phyloP scores from a whole-genome alignment of 1,139 yeast genomes.

The Pichia sorboxylosa region DNA sequence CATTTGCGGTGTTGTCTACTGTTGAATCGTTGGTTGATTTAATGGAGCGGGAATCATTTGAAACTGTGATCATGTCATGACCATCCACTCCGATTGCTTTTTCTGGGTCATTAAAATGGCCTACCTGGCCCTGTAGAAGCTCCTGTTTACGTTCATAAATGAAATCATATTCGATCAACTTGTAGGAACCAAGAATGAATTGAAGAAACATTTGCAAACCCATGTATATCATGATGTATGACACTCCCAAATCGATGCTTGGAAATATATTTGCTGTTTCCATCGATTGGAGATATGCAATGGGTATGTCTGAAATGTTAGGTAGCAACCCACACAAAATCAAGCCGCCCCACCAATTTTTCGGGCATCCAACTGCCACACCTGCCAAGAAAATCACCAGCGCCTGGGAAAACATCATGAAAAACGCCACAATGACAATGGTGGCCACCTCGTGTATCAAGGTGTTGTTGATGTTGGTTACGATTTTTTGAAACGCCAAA shows the following conservation, averaged over 20 bases:
- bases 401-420: constrained; percentile 43
- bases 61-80: not conserved
- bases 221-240: constrained; percentile 71
- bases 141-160: constrained; percentile 23
- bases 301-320: constrained; percentile 78
- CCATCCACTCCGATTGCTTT: not conserved
- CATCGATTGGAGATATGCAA: constrained; percentile 77
- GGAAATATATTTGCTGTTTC: constrained; percentile 46
- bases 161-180: constrained; percentile 64
- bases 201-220: constrained; percentile 61
- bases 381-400: constrained; percentile 26
- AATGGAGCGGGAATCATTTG: not conserved
- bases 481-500: constrained; percentile 66
- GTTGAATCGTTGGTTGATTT: not conserved
- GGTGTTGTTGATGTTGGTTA: constrained; percentile 53
- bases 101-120: not conserved
- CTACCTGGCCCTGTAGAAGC: not conserved
- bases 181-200: constrained; percentile 67
- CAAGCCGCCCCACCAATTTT: constrained; percentile 69
- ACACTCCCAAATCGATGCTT: constrained; percentile 70
- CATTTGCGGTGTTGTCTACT: not conserved
- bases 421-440: constrained; percentile 49
- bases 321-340: constrained; percentile 69
- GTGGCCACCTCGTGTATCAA: constrained; percentile 72
- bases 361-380: constrained; percentile 33